phyloP scores from a whole-genome alignment of 164 flowering plant species.

The Houttuynia cordata region DNA sequence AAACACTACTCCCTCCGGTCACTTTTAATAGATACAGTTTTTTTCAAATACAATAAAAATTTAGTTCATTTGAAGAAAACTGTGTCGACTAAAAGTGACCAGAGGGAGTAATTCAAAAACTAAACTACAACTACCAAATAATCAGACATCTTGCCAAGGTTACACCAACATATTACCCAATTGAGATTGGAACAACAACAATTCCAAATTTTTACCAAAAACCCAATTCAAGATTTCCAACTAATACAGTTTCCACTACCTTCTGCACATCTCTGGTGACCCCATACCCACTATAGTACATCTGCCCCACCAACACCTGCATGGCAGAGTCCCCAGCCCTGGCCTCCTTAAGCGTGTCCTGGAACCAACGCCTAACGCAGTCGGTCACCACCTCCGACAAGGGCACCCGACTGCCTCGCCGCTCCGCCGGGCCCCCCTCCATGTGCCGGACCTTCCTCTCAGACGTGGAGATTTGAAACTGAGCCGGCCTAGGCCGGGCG shows the following conservation, averaged over 20 bases:
- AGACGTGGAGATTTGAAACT: neutral
- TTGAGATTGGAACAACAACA: too few species aligned
- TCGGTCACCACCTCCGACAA: constrained; percentile 61
- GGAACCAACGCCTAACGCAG: constrained; percentile 74
- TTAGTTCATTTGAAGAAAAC: too few species aligned
- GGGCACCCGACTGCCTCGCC: constrained; percentile 24
- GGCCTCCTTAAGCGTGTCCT: constrained; percentile 83
- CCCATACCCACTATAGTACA: constrained; percentile 89
- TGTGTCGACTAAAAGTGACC: too few species aligned
- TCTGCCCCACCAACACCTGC: constrained; percentile 91
- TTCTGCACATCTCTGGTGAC: constrained; percentile 47
- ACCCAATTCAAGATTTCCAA: neutral
- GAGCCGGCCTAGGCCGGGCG: constrained; percentile 11
- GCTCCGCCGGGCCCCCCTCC: constrained; percentile 11
- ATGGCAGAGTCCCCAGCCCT: constrained; percentile 59
- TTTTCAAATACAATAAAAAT: too few species aligned
- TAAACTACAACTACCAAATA: too few species aligned
- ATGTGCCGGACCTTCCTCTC: constrained; percentile 3
- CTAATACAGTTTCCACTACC: constrained; percentile 22
- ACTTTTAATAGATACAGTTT: too few species aligned
- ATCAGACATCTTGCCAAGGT: too few species aligned
- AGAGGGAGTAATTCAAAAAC: too few species aligned
- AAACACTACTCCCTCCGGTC: too few species aligned
- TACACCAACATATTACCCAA: too few species aligned
- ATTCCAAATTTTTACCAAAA: neutral